Conservation (phyloP, 2,329 filamentous ascomycete genomes). For the Leptodontidium sp. region DNA sequence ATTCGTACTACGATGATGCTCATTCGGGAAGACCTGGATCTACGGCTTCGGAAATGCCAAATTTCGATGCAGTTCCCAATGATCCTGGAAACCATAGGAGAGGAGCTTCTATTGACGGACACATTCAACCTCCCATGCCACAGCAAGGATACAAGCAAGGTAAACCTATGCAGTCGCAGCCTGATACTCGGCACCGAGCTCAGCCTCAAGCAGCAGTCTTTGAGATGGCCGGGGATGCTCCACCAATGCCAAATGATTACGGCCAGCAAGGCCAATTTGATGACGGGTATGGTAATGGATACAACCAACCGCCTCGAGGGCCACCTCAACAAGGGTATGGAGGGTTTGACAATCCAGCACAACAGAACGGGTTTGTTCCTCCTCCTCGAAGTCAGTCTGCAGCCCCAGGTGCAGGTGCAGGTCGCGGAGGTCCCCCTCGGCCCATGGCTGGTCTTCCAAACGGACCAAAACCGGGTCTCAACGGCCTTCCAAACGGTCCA, state of each 20-base stretch:
- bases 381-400: conserved; percentile 43
- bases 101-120: conserved; percentile 44
- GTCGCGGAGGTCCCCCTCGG: conserved; percentile 26
- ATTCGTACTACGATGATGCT: conserved; percentile 58
- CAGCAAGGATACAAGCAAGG: conserved; percentile 53
- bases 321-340: conserved; percentile 35
- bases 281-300: conserved; percentile 42
- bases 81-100: conserved; percentile 33
- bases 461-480: conserved; percentile 34
- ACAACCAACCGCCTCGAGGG: conserved; percentile 29
- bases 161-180: conserved; percentile 71
- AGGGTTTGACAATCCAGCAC: conserved; percentile 32
- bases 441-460: conserved; percentile 30
- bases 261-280: conserved; percentile 44
- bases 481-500: conserved; percentile 35
- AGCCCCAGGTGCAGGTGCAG: conserved; percentile 33
- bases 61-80: conserved; percentile 40
- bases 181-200: conserved; percentile 59
- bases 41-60: conserved; percentile 43
- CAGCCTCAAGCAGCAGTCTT: conserved; percentile 74
- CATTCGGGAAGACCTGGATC: conserved; percentile 35
- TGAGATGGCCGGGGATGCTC: conserved; percentile 73
- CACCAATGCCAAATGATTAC: conserved; percentile 57
- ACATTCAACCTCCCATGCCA: conserved; percentile 48
- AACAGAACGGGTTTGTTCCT: conserved; percentile 38